Evolutionary conservation across 306 rosid species (phyloP), one percentile per base, ranked within the genome.

Genomic region (Casuarina equisetifolia): DNA sequence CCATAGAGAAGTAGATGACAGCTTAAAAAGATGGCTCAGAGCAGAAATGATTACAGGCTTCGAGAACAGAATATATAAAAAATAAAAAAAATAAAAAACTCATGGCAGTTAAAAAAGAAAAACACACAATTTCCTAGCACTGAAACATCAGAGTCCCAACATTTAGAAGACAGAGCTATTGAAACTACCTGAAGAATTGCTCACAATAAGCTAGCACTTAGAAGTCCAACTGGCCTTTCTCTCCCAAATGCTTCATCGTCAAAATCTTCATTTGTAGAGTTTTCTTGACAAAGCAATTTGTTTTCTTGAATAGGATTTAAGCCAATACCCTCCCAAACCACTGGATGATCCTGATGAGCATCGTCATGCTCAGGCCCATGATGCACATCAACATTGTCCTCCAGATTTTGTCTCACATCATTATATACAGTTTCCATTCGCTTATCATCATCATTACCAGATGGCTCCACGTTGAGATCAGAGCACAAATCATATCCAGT

Each of bases 401-500:
- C 96, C 74, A 64, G 82, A 82, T 88, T 84, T 57, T 76, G 85
- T 80, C 82, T 79, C 72, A 75, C 81, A 63, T 91, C 94, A 76
- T 83, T 78, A 63, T 79, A 74, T 48, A 86, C 82, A 69, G 80
- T 86, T 75, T 88, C 97, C 70, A 64, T 40, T 64, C 89, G 88
- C 82, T 94, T 90, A n/a, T 88, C 94, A 73, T 96, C 91, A 1
- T 87, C 93, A 58, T 78, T 72, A 80, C 80, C 58, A 5, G 93
- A 86, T 43, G 97, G 98, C 75, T 93, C 98, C 44, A 76, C 86
- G 80, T 91, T 96, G 78, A 93, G 99, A 86, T 93, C 99, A 6
- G 97, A 88, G 82, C 89, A 85, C 88, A 96, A 53, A 81, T 92
- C 99, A 79, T 82, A 74, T 72, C 97, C 93, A 58, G 81, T 76